A percentile compares a stretch with the other conserved stretches of the same genome.
Evolutionary conservation across 1,284 basidiomycete species (phyloP).

Genomic region (Tilletia setariae): DNA sequence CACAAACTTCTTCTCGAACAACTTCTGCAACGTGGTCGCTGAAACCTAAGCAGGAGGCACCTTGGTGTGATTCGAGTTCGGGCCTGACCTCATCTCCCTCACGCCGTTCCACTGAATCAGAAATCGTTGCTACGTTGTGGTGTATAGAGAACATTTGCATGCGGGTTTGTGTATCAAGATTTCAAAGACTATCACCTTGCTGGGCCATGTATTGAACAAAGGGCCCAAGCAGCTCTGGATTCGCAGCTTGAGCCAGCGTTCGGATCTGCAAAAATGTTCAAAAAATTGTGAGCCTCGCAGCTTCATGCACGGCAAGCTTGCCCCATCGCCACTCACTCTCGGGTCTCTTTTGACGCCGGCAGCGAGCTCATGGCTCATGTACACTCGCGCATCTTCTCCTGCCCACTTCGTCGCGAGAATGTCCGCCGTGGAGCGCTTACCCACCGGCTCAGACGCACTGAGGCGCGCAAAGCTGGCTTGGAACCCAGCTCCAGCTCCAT

Average conservation of each 20-base stretch:
- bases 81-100: too few relatives aligned
- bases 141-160: too few relatives aligned
- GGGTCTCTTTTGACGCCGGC: not conserved
- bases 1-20: too few relatives aligned
- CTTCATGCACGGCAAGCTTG: not conserved
- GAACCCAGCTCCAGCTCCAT: slow-evolving; percentile 84
- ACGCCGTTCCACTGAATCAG: too few relatives aligned
- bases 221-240: slow-evolving; percentile 3
- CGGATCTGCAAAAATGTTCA: not conserved
- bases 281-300: not conserved
- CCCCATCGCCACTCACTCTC: not conserved
- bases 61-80: too few relatives aligned
- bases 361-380: slow-evolving; percentile 11
- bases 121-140: too few relatives aligned
- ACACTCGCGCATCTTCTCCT: not conserved
- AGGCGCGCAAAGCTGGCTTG: slow-evolving; percentile 88
- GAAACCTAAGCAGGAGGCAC: too few relatives aligned
- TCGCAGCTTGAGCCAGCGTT: slow-evolving; percentile 1
- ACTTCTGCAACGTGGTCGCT: too few relatives aligned
- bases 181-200: slow-evolving; percentile 11
- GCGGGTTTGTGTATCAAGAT: too few relatives aligned
- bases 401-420: not conserved
- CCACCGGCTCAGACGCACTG: slow-evolving; percentile 64
- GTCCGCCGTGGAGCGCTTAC: not conserved
- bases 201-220: slow-evolving; percentile 14